Evolutionary conservation across 441 rosid genomes (phyloP).

Genomic region (Erysimum cheiri): DNA sequence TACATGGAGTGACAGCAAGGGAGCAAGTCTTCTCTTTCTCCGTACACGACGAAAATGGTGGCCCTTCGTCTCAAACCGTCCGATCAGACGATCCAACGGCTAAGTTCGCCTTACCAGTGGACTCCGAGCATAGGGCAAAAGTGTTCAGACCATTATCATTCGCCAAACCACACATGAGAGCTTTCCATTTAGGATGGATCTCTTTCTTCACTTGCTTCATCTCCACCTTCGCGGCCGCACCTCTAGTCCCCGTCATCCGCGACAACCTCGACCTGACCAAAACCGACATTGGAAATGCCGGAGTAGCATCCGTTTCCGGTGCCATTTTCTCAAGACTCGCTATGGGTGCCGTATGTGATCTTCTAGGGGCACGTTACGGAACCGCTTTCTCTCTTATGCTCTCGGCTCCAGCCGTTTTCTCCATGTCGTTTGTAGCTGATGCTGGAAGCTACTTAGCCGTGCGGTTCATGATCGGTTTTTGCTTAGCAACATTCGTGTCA

Average conservation of each 20-base stretch:
- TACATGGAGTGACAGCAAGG: constrained; percentile 42
- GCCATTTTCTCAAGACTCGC: constrained; percentile 54
- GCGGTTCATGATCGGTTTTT: constrained; percentile 55
- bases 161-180: constrained; percentile 55
- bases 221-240: constrained; percentile 60
- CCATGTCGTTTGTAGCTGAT: constrained; percentile 49
- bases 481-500: constrained; percentile 53
- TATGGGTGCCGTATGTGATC: constrained; percentile 56
- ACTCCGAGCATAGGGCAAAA: constrained; percentile 53
- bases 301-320: constrained; percentile 55
- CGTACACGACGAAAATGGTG: constrained; percentile 10
- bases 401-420: constrained; percentile 52
- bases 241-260: constrained; percentile 51
- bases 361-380: constrained; percentile 53
- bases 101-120: constrained; percentile 49
- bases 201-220: constrained; percentile 59
- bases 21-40: constrained; percentile 39
- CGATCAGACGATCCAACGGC: constrained; percentile 35
- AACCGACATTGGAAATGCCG: constrained; percentile 53
- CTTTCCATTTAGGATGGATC: constrained; percentile 57
- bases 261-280: constrained; percentile 53
- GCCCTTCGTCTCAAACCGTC: constrained; percentile 23
- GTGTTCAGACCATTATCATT: constrained; percentile 52
- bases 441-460: constrained; percentile 51
- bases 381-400: constrained; percentile 48